Evolutionary conservation across 176 grass and related monocot genomes (phyloP).

Genomic region (Aegilops tauschii): DNA sequence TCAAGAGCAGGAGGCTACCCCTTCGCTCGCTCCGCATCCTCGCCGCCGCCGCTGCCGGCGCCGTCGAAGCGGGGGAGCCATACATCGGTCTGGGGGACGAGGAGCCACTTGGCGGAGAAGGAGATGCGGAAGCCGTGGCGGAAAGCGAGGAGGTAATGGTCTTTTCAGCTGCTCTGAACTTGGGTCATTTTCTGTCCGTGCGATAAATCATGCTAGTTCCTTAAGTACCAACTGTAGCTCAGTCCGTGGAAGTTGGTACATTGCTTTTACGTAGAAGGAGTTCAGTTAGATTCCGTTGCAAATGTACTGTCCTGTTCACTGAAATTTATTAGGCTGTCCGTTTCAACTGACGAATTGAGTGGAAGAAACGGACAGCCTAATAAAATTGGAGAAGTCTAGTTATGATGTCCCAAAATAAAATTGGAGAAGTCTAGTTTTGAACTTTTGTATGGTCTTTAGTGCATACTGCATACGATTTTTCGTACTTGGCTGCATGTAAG

Average conservation of each 20-base stretch:
- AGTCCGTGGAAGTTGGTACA: neutral
- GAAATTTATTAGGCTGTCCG: neutral
- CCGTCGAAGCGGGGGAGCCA: constrained; percentile 33
- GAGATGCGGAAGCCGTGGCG: neutral
- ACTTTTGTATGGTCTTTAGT: neutral
- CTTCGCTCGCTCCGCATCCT: constrained; percentile 24
- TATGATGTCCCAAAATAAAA: neutral
- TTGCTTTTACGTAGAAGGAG: neutral
- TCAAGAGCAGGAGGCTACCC: constrained; percentile 15
- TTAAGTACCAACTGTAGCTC: neutral
- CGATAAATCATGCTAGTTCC: neutral
- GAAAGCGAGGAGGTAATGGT: constrained; percentile 37
- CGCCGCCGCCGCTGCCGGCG: constrained; percentile 6
- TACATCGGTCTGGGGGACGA: neutral
- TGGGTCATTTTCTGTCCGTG: neutral
- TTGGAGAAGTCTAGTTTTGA: neutral
- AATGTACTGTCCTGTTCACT: neutral
- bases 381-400: neutral
- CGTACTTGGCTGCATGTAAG: neutral
- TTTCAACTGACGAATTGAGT: neutral
- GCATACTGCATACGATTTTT: neutral
- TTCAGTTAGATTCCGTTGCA: neutral
- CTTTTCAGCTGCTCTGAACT: neutral
- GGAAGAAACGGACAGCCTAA: too few relatives aligned
- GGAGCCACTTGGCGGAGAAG: neutral